Evolutionary conservation across 2,329 filamentous ascomycete genomes (phyloP).

Genomic region (Stachybotrys chartarum): DNA sequence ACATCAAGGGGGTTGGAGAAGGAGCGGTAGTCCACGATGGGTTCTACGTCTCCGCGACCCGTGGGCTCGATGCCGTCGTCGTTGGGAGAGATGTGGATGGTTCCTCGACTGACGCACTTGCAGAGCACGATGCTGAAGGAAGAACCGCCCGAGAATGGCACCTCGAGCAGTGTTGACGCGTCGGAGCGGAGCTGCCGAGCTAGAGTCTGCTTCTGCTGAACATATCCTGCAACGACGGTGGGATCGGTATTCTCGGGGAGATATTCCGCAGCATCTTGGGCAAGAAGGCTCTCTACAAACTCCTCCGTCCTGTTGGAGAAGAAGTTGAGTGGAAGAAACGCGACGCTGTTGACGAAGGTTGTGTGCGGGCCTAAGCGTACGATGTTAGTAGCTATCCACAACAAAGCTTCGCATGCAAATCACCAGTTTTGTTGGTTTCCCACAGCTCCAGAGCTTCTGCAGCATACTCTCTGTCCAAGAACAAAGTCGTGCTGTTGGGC

Average conservation of each 20-base stretch:
- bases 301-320: constrained; percentile 9
- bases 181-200: constrained; percentile 6
- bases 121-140: constrained; percentile 10
- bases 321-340: constrained; percentile 11
- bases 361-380: constrained; percentile 8
- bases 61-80: constrained; percentile 14
- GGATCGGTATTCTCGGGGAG: constrained; percentile 7
- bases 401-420: background rate
- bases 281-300: constrained; percentile 9
- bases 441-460: constrained; percentile 7
- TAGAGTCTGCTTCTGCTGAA: constrained; percentile 9
- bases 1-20: constrained; percentile 44
- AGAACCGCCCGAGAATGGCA: constrained; percentile 8
- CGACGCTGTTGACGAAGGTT: constrained; percentile 8
- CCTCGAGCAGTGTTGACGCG: constrained; percentile 15
- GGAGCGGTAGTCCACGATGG: constrained; percentile 35
- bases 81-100: constrained; percentile 40
- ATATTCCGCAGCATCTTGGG: constrained; percentile 15
- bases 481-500: constrained; percentile 12
- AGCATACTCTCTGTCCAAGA: constrained; percentile 7
- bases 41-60: constrained; percentile 34
- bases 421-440: constrained; percentile 7
- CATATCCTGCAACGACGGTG: constrained; percentile 10
- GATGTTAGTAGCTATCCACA: background rate
- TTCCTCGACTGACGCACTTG: constrained; percentile 43